Evolutionary conservation across 371 early-diverging fungal genomes (phyloP).

Genomic region (Apophysomyces variabilis): DNA sequence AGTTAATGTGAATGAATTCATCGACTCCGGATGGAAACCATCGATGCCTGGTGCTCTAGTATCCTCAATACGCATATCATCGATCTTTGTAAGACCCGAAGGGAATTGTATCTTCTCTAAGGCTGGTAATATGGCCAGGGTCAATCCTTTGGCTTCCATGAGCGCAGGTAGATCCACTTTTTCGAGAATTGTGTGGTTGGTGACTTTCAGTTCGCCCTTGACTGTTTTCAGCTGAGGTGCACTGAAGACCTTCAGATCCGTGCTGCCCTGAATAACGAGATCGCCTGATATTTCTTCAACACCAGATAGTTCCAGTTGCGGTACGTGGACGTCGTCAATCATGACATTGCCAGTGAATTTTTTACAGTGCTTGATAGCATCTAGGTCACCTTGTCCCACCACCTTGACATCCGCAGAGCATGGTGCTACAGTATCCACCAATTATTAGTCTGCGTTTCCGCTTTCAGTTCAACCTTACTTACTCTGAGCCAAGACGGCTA

Average conservation of each 20-base stretch:
- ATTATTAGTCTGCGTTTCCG: background rate
- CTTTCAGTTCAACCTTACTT: background rate
- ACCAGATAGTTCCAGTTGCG: constrained; percentile 35
- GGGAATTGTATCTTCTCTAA: constrained; percentile 52
- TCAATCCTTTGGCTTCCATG: constrained; percentile 36
- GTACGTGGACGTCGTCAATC: constrained; percentile 30
- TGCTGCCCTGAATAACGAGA: constrained; percentile 44
- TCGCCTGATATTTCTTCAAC: constrained; percentile 50
- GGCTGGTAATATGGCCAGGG: constrained; percentile 48
- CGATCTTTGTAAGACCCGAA: constrained; percentile 43
- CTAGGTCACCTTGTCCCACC: constrained; percentile 50
- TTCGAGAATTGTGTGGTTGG: constrained; percentile 50
- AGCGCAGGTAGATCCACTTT: constrained; percentile 47
- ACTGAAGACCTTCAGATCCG: constrained; percentile 37
- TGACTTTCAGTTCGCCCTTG: constrained; percentile 47
- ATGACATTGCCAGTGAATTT: constrained; percentile 50
- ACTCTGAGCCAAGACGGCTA: background rate
- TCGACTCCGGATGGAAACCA: constrained; percentile 41
- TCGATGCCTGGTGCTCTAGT: constrained; percentile 47
- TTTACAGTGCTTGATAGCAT: constrained; percentile 48
- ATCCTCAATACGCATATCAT: constrained; percentile 46
- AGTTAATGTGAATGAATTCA: constrained; percentile 46
- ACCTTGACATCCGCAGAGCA: constrained; percentile 36
- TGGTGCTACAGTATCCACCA: background rate
- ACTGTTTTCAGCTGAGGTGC: constrained; percentile 51